Percentiles rank a stretch among this genome's conserved stretches.
phyloP scores from a whole-genome alignment of 2,329 filamentous ascomycete species.

The Cordyceps tenuipes region DNA sequence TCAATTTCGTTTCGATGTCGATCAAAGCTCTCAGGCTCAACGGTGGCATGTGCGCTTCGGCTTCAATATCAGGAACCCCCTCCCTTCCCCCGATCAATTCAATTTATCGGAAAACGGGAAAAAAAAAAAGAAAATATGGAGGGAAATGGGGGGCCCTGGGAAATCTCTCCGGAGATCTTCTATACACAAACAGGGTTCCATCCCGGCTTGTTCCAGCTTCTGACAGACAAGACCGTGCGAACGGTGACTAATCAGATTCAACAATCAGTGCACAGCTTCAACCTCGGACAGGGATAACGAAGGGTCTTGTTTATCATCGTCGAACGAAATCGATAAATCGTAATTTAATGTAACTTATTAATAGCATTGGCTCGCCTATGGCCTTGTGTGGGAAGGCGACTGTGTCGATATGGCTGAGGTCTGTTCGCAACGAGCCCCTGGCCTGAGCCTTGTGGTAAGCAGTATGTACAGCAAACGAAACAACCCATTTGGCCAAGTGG shows the following conservation, averaged over 20 bases:
- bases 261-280: not conserved
- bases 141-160: not conserved
- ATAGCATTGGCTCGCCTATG: not conserved
- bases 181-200: not conserved
- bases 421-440: constrained; percentile 1
- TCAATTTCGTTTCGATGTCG: not conserved
- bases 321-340: no score
- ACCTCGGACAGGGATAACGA: not conserved
- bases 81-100: not conserved
- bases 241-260: not conserved
- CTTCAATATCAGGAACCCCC: not conserved
- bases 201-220: not conserved
- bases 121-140: no score
- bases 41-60: not conserved
- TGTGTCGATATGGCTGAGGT: not conserved
- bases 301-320: not conserved
- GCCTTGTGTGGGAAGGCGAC: no score
- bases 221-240: not conserved
- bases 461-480: not conserved
- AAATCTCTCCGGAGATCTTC: constrained; percentile 2
- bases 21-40: not conserved
- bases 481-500: not conserved
- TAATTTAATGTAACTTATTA: not conserved
- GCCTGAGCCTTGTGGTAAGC: constrained; percentile 2
- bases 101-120: not conserved